Base-by-base conservation (phyloP, 345 rosid species). In the Luvunga scandens region DNA sequence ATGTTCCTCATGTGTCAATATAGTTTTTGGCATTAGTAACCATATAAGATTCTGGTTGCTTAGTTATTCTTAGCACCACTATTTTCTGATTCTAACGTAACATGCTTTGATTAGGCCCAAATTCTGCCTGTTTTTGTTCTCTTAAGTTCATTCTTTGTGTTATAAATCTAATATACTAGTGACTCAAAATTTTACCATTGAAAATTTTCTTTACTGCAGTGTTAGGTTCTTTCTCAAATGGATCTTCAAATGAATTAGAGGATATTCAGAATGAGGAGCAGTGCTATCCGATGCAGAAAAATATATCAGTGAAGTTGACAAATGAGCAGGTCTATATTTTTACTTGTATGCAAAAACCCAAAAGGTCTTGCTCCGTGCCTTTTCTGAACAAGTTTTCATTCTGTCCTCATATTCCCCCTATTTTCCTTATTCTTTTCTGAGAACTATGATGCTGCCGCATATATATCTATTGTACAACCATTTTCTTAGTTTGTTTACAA, bases 281-380 rank as follows among this genome's bases (percentile, higher is more conserved):
- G 84, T 95, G 98, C 89, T 93, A 87, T 82, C 96, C 91, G 5
- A 81, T 95, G 90, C 92, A 88, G 89, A 92, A 87, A 88, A 93
- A 91, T 57, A 77, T 95, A 36, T 79, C 86, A 9, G 57, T 91
- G 83, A 86, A 78, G 83, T 83, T 96, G 85, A 90, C 97, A 56
- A 96, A 89, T 81, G 97, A 91, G 84, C 95, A 92, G 97, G 98
- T 95, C 64, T 80, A 48, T 77, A 64, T 31, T n/a, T 53, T 34
- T 66, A 66, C 70, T 62, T 62, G 60, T 39, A 63, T 63, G 56
- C 60, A 45, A 45, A 28, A 50, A 36, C 5, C 55, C 56, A 10
- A 6, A 45, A 28, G 30, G 25, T 60, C 28, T 62, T 27, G 24
- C 36, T 28, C 2, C 48, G 16, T 42, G 50, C 50, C 18, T 61